phyloP scores from a whole-genome alignment of 306 rosid species.

The Prosopis cineraria region DNA sequence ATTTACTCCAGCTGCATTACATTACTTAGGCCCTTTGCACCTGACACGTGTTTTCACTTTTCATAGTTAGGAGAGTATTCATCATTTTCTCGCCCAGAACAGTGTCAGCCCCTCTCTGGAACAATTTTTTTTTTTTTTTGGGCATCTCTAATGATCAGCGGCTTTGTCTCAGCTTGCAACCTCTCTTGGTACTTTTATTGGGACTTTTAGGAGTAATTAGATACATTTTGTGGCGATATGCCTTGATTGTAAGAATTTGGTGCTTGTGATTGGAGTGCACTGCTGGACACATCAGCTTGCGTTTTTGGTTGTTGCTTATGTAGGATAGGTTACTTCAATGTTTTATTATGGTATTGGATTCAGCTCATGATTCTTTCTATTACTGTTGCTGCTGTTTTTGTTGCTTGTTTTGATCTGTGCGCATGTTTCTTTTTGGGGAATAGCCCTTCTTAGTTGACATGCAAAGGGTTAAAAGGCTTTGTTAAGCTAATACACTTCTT shows the following conservation, averaged over 20 bases:
- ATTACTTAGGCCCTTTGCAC: no score
- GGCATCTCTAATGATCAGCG: background rate
- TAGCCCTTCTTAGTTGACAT: background rate
- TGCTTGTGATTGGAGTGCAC: background rate
- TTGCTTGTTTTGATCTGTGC: background rate
- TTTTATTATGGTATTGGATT: no score
- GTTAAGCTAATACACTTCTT: background rate
- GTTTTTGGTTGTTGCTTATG: background rate
- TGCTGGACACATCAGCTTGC: background rate
- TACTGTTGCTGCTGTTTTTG: no score
- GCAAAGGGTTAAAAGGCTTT: background rate
- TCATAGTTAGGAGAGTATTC: background rate
- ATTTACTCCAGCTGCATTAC: background rate
- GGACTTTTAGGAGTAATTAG: no score
- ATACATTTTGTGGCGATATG: no score
- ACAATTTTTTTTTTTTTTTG: background rate
- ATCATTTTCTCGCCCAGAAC: background rate
- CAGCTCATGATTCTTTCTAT: no score
- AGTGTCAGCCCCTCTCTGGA: background rate
- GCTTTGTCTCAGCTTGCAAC: background rate
- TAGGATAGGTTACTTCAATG: background rate
- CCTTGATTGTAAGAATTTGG: background rate
- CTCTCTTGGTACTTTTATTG: no score
- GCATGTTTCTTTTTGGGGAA: background rate
- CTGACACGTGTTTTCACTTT: background rate